Evolutionary conservation across 1,139 yeast species (phyloP), one percentile per base, ranked within the genome.

Genomic region (Pichia sp.): DNA sequence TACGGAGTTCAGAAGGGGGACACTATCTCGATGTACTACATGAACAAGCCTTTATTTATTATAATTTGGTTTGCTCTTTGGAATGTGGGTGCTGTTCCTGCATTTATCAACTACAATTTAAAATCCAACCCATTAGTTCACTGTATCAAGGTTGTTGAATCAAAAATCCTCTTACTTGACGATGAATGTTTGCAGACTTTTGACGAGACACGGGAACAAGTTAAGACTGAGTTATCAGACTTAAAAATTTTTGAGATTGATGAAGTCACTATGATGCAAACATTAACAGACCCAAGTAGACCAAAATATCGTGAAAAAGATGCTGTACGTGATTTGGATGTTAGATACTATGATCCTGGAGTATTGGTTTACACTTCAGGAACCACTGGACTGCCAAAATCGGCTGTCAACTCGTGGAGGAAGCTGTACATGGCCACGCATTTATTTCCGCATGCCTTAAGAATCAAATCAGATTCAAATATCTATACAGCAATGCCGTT

Each of bases 401-500:
- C 97, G 4, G 97, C 95, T 4, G 82, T 86, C 50, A 83, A 90
- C 80, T 82, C 95, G 4, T 88, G 97, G 96, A 73, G 87, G 55
- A 90, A 88, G 64, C 75, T 84, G 3, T 71, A 71, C 51, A 69
- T 84, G 69, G 95, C 95, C 0, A 70, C 87, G 1, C 65, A 73
- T 7, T 60, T 85, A 37, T 87, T 86, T 61, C 87, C 88, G 1
- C 72, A 73, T 52, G 81, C 85, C 44, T 76, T 85, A 71, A 74
- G 79, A 50, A 70, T 87, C 53, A 64, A 66, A n/a, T 52, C 63
- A 4, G 59, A 66, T 3, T 79, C 85, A 27, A 76, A 74, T 9
- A 81, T 87, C 6, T 84, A 85, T 65, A 85, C 96, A 0, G 87
- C 96, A 3, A 90, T 92, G 97, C 97, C 98, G 1, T 67, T 92